Base-by-base conservation (phyloP, 2,329 filamentous ascomycete species). In the Fusarium mangiferae region DNA sequence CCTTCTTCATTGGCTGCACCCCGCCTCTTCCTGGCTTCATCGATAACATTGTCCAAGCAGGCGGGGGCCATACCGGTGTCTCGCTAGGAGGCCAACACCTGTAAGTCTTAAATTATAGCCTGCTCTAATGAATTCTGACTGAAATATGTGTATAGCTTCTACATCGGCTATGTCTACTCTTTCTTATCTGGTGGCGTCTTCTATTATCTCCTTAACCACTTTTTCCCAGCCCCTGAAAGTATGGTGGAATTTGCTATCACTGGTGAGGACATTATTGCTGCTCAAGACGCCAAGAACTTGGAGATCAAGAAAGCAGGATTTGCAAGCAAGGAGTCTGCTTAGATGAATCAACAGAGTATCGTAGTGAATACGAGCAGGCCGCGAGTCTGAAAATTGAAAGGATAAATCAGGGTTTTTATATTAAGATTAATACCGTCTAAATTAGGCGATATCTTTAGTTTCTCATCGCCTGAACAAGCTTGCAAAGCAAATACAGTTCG, bases 1-100 rank as follows among this genome's bases (percentile, higher is more conserved):
- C 58, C 18, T 61, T 61, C 48, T 55, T 61, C 6, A 61, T 61
- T 22, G 58, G 58, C 38, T 61, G 58, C 30, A 36, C 12, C n/a
- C 58, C 58, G 12, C 58, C 58, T 55, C 48, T 61, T 61, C 58
- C 58, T n/a, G 58, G 58, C 30, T 61, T 61, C 7, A 36, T 61
- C 5, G 58, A 61, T 24, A 61, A 61, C 36, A 61, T 61, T 28
- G 58, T 61, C 10, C 14, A 35, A 61, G 58, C 58, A 11, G 58
- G 58, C 15, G 58, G 58, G 10, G 14, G 48, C 48, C 14, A 44
- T 15, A 61, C 58, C 9, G 15, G 58, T 28, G 58, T 61, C 38
- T 61, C 58, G 20, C 18, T 13, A 20, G 58, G 48, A 36, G 58
- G 58, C 30, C 58, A 61, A 38, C 58, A 22, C 15, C 58, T 61